Conservation (phyloP, 176 grass and related monocot genomes). For the bread wheat (Triticum aestivum) region IWGSC_CS_RefSeq_v2.1 NC_057803.1:39010446-39010945, state of each 20-base stretch:
- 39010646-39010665: not conserved
- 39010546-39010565: not conserved
- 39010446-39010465: not conserved
- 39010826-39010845: not conserved
- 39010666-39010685: not conserved
- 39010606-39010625: not conserved
- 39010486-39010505: not conserved
- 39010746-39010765: not conserved
- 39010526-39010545: not conserved
- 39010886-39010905: constrained; percentile 59
- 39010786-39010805: not conserved
- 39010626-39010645: not conserved
- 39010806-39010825: not conserved
- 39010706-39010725: not conserved
- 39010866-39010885: constrained; percentile 92
- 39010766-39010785: not conserved
- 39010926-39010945: constrained; percentile 38
- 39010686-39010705: not conserved
- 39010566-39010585: not conserved
- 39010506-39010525: not conserved
- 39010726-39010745: not conserved
- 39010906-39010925: constrained; percentile 79
- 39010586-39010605: not conserved
- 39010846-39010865: constrained; percentile 3
- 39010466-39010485: not conserved